Evolutionary conservation across 306 rosid genomes (phyloP).

Genomic region (Malus sieversii): DNA sequence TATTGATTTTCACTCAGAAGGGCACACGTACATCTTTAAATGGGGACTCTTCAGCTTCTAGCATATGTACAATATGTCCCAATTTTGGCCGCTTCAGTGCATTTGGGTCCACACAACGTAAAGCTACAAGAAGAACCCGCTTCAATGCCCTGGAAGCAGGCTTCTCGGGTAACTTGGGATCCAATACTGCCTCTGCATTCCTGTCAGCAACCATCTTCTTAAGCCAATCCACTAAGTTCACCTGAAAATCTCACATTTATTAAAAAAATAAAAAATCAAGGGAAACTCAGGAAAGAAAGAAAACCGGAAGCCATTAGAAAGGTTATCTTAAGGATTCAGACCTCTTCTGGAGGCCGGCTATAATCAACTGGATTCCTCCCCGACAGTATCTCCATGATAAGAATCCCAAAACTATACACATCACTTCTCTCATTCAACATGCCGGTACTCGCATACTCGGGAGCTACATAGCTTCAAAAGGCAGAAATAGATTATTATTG

Average conservation of each 20-base stretch:
- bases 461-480: constrained; percentile 72
- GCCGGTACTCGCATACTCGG: constrained; percentile 90
- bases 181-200: constrained; percentile 75
- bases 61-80: constrained; percentile 92
- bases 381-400: constrained; percentile 77
- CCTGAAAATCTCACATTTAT: constrained; percentile 40
- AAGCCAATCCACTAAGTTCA: constrained; percentile 82
- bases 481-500: background rate
- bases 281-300: constrained; percentile 4
- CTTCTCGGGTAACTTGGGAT: constrained; percentile 74
- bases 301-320: background rate
- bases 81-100: constrained; percentile 77
- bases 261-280: background rate
- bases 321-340: background rate
- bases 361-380: constrained; percentile 93
- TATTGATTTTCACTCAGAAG: constrained; percentile 13
- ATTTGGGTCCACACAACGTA: constrained; percentile 78
- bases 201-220: constrained; percentile 75
- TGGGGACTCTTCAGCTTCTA: constrained; percentile 77
- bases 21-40: constrained; percentile 55
- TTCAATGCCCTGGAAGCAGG: constrained; percentile 70
- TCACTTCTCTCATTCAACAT: constrained; percentile 88
- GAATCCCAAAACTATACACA: constrained; percentile 82
- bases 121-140: constrained; percentile 79
- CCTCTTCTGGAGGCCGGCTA: constrained; percentile 74